Percentiles rank a stretch among this genome's conserved stretches.
Evolutionary conservation across 2,329 filamentous ascomycete genomes (phyloP).

Genomic region (Escovopsis weberi): DNA sequence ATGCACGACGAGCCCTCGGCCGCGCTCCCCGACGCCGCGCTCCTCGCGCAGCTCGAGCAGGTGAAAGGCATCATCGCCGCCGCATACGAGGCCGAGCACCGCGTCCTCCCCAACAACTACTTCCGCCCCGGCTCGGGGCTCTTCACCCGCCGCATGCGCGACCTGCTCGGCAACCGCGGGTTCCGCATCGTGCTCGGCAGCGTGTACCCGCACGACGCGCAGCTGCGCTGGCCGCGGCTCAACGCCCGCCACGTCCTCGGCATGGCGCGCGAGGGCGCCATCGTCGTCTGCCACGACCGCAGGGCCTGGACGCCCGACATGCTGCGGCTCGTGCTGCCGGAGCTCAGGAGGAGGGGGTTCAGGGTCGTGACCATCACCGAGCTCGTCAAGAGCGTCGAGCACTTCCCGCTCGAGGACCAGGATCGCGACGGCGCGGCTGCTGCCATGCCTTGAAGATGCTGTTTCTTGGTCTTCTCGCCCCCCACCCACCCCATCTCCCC

Average conservation of each 20-base stretch:
- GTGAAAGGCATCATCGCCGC: constrained; percentile 47
- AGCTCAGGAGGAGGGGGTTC: constrained; percentile 56
- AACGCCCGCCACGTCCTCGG: constrained; percentile 72
- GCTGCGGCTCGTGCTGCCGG: constrained; percentile 57
- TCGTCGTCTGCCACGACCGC: constrained; percentile 78
- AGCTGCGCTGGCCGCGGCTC: constrained; percentile 52
- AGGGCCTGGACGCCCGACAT: constrained; percentile 73
- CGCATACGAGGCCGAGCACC: constrained; percentile 37
- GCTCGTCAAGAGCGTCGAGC: constrained; percentile 33
- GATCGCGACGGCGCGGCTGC: constrained; percentile 7
- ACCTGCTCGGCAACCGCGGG: constrained; percentile 41
- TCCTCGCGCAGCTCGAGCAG: constrained; percentile 46
- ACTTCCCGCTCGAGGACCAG: constrained; percentile 3
- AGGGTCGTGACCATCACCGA: constrained; percentile 56
- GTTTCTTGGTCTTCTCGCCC: too few species aligned
- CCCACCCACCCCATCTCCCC: too few species aligned
- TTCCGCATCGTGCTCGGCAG: constrained; percentile 67
- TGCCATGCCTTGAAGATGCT: too few species aligned
- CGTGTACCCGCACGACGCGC: constrained; percentile 86
- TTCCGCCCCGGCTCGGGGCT: constrained; percentile 79
- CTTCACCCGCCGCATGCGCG: constrained; percentile 58
- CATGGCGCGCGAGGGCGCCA: constrained; percentile 60
- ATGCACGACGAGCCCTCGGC: constrained; percentile 73
- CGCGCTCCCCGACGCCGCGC: constrained; percentile 40
- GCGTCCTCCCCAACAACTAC: constrained; percentile 41